A percentile compares a stretch with the other conserved stretches of the same genome.
Conservation (phyloP, 805 yeast genomes). For the Hanseniaspora guilliermondii region DNA sequence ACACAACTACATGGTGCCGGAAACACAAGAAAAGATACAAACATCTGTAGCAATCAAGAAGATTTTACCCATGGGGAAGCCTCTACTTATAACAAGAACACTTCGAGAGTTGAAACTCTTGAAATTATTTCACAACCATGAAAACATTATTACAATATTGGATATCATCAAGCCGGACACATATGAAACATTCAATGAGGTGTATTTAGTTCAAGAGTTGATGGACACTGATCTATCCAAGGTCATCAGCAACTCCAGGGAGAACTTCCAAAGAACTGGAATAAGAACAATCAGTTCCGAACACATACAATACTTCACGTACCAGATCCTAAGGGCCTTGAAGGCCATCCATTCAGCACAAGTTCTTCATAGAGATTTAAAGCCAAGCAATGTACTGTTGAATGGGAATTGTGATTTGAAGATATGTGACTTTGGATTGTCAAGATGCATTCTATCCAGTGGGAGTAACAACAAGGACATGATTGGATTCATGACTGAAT, state of each 20-base stretch:
- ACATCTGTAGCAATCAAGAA: constrained; percentile 65
- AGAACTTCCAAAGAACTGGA: constrained; percentile 9
- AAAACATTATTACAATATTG: constrained; percentile 53
- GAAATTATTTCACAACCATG: constrained; percentile 53
- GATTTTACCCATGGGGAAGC: constrained; percentile 56
- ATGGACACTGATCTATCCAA: constrained; percentile 66
- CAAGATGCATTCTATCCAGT: constrained; percentile 39
- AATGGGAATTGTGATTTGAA: constrained; percentile 63
- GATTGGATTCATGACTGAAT: constrained; percentile 55
- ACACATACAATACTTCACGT: constrained; percentile 57
- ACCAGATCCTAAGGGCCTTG: constrained; percentile 58
- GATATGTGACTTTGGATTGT: constrained; percentile 68
- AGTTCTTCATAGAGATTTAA: constrained; percentile 65
- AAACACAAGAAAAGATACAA: constrained; percentile 10
- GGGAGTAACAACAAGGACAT: constrained; percentile 33
- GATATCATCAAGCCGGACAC: constrained; percentile 55
- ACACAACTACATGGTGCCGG: constrained; percentile 42
- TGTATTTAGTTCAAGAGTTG: constrained; percentile 61
- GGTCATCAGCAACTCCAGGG: constrained; percentile 42
- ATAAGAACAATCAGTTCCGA: constrained; percentile 40
- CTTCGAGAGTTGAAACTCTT: constrained; percentile 57
- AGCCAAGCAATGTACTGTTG: constrained; percentile 58
- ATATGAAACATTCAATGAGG: constrained; percentile 53
- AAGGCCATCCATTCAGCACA: constrained; percentile 60
- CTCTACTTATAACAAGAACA: constrained; percentile 56